A percentile compares a stretch with the other conserved stretches of the same genome.
phyloP scores from a whole-genome alignment of 345 rosid species.

The Eucalyptus rudis region DNA sequence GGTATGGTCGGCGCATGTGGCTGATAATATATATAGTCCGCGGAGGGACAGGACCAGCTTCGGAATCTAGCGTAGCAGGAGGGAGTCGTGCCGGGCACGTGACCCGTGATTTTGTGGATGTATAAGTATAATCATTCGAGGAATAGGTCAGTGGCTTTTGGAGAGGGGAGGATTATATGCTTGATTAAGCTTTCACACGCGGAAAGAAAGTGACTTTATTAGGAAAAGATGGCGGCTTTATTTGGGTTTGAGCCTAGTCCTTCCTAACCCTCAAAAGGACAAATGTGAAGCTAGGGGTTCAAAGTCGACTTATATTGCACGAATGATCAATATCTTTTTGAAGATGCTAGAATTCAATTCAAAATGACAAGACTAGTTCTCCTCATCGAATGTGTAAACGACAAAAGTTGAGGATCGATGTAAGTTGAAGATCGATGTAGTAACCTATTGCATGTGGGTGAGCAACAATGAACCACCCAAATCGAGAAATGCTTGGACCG shows the following conservation, averaged over 20 bases:
- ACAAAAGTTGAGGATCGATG: background rate
- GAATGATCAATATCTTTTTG: background rate
- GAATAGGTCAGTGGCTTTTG: background rate
- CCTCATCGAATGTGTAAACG: fast-evolving
- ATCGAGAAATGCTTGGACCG: fast-evolving
- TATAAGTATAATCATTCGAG: background rate
- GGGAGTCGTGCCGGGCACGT: background rate
- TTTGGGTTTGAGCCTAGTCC: background rate
- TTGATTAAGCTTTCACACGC: background rate
- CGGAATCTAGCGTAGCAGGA: background rate
- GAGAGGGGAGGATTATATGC: background rate
- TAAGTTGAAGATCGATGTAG: background rate
- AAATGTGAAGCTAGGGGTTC: background rate
- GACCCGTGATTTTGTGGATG: background rate
- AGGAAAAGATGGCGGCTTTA: background rate
- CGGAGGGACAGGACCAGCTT: background rate
- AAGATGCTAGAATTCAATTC: fast-evolving
- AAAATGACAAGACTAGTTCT: fast-evolving
- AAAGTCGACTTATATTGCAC: fast-evolving
- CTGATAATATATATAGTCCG: background rate
- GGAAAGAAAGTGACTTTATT: background rate
- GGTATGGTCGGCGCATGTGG: background rate
- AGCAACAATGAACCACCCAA: no score
- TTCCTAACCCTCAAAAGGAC: background rate
- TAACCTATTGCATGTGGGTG: fast-evolving